These are phyloP conservation scores for Monosporozyma solicola DNA, from an alignment of 805 yeast species.

Conservation along the genomic window DNA sequence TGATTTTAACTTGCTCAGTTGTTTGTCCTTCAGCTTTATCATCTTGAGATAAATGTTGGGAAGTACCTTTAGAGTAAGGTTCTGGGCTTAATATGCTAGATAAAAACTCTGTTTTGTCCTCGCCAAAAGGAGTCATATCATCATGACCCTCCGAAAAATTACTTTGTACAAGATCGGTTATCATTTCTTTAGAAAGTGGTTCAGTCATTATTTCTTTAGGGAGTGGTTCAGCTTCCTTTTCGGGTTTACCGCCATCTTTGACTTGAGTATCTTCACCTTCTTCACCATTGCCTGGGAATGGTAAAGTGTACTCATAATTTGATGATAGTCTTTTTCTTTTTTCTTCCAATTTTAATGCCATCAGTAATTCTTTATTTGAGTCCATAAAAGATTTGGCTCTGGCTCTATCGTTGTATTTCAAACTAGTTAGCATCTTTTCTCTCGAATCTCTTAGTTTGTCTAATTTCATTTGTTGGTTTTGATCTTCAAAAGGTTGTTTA, in stretches of 20 bases:
- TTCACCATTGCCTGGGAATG: background rate
- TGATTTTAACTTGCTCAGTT: background rate
- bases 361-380: conserved; percentile 24
- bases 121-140: background rate
- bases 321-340: conserved; percentile 25
- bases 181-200: background rate
- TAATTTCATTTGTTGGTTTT: conserved; percentile 21
- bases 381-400: conserved; percentile 28
- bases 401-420: conserved; percentile 29
- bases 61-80: background rate
- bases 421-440: conserved; percentile 28
- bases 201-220: background rate
- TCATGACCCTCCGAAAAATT: background rate
- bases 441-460: conserved; percentile 27
- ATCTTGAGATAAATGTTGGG: background rate
- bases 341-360: conserved; percentile 29
- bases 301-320: background rate
- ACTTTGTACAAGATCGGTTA: background rate
- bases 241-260: background rate
- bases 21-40: background rate
- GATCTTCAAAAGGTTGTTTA: conserved; percentile 4
- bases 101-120: background rate
- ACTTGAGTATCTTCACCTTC: background rate
- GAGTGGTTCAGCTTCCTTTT: background rate
- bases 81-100: background rate